A percentile compares a stretch with the other conserved stretches of the same genome.
phyloP scores from a whole-genome alignment of 2,329 filamentous ascomycete genomes.

The Colletotrichum zoysiae region DNA sequence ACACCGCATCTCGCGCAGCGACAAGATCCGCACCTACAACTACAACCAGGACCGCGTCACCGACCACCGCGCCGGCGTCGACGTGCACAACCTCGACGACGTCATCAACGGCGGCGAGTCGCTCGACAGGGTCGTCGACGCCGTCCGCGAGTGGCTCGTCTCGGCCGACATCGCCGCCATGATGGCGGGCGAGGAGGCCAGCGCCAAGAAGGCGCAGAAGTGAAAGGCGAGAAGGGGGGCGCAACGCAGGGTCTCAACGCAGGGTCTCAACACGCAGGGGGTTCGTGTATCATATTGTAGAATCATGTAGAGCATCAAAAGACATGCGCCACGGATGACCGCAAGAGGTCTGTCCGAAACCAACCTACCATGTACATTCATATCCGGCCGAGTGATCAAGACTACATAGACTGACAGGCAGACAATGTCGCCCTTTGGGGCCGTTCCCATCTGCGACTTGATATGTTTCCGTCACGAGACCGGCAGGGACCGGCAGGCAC shows the following conservation, averaged over 20 bases:
- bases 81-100: conserved; percentile 82
- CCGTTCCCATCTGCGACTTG: background rate
- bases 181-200: conserved; percentile 70
- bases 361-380: background rate
- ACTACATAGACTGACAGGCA: background rate
- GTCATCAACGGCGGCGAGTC: conserved; percentile 81
- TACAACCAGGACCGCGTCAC: conserved; percentile 82
- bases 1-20: conserved; percentile 86
- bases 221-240: background rate
- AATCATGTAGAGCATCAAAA: background rate
- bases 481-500: background rate
- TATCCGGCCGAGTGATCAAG: background rate
- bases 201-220: conserved; percentile 40
- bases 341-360: background rate
- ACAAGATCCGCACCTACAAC: conserved; percentile 97
- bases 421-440: no score
- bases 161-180: conserved; percentile 80
- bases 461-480: background rate
- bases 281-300: conserved; percentile 26
- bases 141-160: conserved; percentile 80
- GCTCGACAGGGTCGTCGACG: conserved; percentile 81
- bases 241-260: no score
- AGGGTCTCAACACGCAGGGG: background rate
- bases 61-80: conserved; percentile 85
- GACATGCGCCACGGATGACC: background rate